Conservation (phyloP, 257 asterid species). For the Coffea eugenioides region DNA sequence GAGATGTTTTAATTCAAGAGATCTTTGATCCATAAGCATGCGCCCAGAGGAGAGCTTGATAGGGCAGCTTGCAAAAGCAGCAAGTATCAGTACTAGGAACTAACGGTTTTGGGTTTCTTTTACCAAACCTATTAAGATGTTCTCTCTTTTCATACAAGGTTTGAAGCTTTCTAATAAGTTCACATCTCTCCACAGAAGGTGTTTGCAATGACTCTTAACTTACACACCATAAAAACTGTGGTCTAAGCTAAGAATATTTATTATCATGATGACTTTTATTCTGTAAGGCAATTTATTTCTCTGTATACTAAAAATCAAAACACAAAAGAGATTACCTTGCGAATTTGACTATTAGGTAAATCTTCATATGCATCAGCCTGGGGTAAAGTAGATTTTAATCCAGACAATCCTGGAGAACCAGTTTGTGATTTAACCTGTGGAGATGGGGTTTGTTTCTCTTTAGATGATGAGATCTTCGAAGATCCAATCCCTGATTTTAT, state of each 20-base stretch:
- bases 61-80: not conserved
- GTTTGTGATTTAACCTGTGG: slow-evolving; percentile 40
- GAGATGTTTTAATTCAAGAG: not conserved
- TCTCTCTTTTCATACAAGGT: not conserved
- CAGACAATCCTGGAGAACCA: slow-evolving; percentile 38
- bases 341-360: slow-evolving; percentile 88
- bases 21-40: not conserved
- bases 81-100: not conserved
- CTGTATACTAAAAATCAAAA: not conserved
- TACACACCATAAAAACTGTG: not conserved
- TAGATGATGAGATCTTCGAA: slow-evolving; percentile 36
- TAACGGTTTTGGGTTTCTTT: not conserved
- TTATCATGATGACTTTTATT: slow-evolving; percentile 6
- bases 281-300: not conserved
- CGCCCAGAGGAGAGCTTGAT: not conserved
- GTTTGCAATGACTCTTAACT: not conserved
- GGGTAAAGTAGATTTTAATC: slow-evolving; percentile 46
- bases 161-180: not conserved
- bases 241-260: not conserved
- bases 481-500: slow-evolving; percentile 81
- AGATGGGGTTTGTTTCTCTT: slow-evolving; percentile 45
- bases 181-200: not conserved
- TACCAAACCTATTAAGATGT: not conserved
- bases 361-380: slow-evolving; percentile 67
- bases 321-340: slow-evolving; percentile 60